Base-by-base conservation (phyloP, 2,329 filamentous ascomycete genomes). In the Elsinoe ampelina region DNA sequence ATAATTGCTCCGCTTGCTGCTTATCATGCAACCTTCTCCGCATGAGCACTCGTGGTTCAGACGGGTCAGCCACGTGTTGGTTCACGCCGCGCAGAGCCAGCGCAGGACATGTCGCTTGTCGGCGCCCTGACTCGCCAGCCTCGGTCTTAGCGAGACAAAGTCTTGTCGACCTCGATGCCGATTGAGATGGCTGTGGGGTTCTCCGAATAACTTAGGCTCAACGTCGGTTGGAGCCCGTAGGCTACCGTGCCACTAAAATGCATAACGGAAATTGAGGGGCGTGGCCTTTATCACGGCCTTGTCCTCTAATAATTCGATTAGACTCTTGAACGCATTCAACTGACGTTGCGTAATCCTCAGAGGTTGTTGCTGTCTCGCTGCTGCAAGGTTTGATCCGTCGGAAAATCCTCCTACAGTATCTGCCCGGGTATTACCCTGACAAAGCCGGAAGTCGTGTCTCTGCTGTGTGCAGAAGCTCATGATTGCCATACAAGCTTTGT, bases 111-210 rank as follows among this genome's bases (percentile, higher is more conserved):
- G 15, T 50, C 26, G 45, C 45, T 34, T 50, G 45, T n/a, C 32
- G 8, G 15, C 45, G 15, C 5, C 34, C 26, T 38, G 48, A 52
- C 48, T 52, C 48, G 48, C 48, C n/a, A 38, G 35, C 32, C 48
- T 52, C 34, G 48, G 48, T 26, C 32, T 52, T 52, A 20, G 48
- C 48, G 48, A 52, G 48, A 52, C 48, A 52, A 34, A 30, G 30
- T 50, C 45, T 34, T 20, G 45, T 34, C 32, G 45, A 10, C 32
- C 17, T 19, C 45, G 30, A 50, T 35, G 30, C 26, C 45, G 45
- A 50, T 45, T 45, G 41, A 45, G n/a, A 12, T 26, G 17, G 22
- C 41, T 43, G 41, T 17, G 22, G 41, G 41, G 41, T 43, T 43
- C 41, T 43, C 41, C 41, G 41, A 43, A n/a, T 19, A 52, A n/a